Percentiles rank a stretch among this genome's conserved stretches.
Evolutionary conservation across 768 basidiomycete genomes (phyloP).

Genomic region (Dacryopinax spathularia): DNA sequence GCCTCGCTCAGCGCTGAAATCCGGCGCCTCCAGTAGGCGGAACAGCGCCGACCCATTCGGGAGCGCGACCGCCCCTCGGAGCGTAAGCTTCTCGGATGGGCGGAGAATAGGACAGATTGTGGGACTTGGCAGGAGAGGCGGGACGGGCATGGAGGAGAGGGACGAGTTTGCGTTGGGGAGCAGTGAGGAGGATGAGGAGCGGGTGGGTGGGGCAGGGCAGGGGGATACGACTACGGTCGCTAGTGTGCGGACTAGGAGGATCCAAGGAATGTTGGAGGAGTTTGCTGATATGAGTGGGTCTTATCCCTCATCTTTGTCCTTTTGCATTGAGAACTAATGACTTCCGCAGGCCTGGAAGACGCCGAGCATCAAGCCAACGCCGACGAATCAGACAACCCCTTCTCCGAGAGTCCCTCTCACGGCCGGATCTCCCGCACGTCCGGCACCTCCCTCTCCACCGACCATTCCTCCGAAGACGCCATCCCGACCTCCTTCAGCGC

Average conservation of each 20-base stretch:
- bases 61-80: slow-evolving; percentile 38
- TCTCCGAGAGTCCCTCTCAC: not conserved
- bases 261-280: slow-evolving; percentile 63
- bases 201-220: slow-evolving; percentile 12
- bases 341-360: not conserved
- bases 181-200: slow-evolving; percentile 17
- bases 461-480: slow-evolving; percentile 29
- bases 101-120: slow-evolving; percentile 76
- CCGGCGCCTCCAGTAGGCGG: slow-evolving; percentile 31
- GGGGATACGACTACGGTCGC: slow-evolving; percentile 6
- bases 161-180: not conserved
- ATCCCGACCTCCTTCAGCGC: slow-evolving; percentile 21
- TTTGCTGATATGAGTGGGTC: slow-evolving; percentile 53
- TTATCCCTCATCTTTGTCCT: not conserved
- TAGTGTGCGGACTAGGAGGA: slow-evolving; percentile 54
- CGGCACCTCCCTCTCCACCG: slow-evolving; percentile 13
- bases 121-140: slow-evolving; percentile 28
- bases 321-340: not conserved
- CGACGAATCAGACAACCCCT: not conserved
- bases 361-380: not conserved
- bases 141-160: slow-evolving; percentile 20
- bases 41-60: slow-evolving; percentile 10
- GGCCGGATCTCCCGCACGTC: not conserved
- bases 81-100: slow-evolving; percentile 96
- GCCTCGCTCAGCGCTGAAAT: slow-evolving; percentile 22